These are phyloP conservation scores for Trichodelitschia bisporula DNA, from an alignment of 495 filamentous ascomycete species.

Conservation along the genomic window DNA sequence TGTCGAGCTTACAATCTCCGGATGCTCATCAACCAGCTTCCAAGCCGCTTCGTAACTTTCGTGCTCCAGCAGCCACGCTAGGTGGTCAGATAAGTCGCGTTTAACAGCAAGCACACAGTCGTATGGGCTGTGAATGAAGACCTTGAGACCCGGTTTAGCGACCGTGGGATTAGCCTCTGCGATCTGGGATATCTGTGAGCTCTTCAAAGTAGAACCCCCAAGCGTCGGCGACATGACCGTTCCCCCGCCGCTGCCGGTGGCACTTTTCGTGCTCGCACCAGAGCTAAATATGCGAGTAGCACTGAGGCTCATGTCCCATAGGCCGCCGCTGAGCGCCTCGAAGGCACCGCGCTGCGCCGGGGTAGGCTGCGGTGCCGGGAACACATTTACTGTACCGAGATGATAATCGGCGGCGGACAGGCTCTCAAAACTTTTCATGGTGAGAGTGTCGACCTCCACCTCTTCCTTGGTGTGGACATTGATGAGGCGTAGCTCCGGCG, in stretches of 20 bases:
- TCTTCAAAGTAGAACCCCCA: constrained; percentile 2
- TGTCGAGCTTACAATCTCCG: constrained; percentile 31
- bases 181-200: no score
- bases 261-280: constrained; percentile 52
- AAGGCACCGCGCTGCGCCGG: constrained; percentile 39
- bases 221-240: no score
- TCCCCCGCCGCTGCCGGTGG: constrained; percentile 15
- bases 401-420: constrained; percentile 87
- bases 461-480: constrained; percentile 59
- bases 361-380: constrained; percentile 29
- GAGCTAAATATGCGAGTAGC: constrained; percentile 68
- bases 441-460: constrained; percentile 51
- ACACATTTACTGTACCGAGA: constrained; percentile 55
- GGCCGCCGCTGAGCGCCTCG: constrained; percentile 36
- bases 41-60: constrained; percentile 64
- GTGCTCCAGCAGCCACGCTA: constrained; percentile 61
- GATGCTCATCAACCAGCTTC: constrained; percentile 66
- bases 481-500: constrained; percentile 76
- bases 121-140: constrained; percentile 90
- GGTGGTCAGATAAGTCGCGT: constrained; percentile 58
- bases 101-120: constrained; percentile 77
- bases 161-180: constrained; percentile 5
- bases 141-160: constrained; percentile 50
- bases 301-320: constrained; percentile 66
- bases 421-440: constrained; percentile 60